Percentiles rank a stretch among this genome's conserved stretches.
Conservation (phyloP, 495 filamentous ascomycete species). For the Tetracladium setigerum region DNA sequence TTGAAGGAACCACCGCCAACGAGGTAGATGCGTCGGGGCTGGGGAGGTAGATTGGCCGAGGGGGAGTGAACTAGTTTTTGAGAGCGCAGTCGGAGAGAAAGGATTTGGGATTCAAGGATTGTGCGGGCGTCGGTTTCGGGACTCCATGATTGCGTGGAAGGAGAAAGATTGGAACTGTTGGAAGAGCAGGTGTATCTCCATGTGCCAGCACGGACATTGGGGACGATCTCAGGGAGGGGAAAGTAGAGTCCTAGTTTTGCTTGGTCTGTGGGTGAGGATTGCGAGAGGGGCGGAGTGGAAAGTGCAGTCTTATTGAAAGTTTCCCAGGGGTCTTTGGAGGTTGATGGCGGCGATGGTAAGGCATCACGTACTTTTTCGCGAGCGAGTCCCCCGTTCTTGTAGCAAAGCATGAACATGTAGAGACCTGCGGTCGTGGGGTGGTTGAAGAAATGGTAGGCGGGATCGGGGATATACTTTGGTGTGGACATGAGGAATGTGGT, state of each 20-base stretch:
- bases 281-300: constrained; percentile 57
- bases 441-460: constrained; percentile 83
- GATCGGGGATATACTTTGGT: constrained; percentile 78
- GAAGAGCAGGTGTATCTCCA: constrained; percentile 69
- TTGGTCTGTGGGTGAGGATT: constrained; percentile 39
- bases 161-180: constrained; percentile 38
- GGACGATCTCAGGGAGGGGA: constrained; percentile 90
- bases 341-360: constrained; percentile 32
- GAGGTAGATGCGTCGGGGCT: constrained; percentile 85
- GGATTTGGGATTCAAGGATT: constrained; percentile 90
- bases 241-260: constrained; percentile 90
- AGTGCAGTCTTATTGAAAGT: constrained; percentile 66
- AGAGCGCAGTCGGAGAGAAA: constrained; percentile 81
- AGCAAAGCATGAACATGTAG: constrained; percentile 99
- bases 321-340: constrained; percentile 52
- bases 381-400: constrained; percentile 94
- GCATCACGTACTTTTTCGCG: constrained; percentile 80
- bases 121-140: constrained; percentile 67
- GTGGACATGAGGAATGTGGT: constrained; percentile 98
- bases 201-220: constrained; percentile 73
- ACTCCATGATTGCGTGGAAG: constrained; percentile 40
- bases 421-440: constrained; percentile 74
- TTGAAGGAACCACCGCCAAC: constrained; percentile 88
- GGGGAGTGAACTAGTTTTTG: constrained; percentile 58
- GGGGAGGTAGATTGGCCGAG: constrained; percentile 52